Evolutionary conservation across 2,329 filamentous ascomycete genomes (phyloP).

Genomic region (Phyllosticta ampelicida): DNA sequence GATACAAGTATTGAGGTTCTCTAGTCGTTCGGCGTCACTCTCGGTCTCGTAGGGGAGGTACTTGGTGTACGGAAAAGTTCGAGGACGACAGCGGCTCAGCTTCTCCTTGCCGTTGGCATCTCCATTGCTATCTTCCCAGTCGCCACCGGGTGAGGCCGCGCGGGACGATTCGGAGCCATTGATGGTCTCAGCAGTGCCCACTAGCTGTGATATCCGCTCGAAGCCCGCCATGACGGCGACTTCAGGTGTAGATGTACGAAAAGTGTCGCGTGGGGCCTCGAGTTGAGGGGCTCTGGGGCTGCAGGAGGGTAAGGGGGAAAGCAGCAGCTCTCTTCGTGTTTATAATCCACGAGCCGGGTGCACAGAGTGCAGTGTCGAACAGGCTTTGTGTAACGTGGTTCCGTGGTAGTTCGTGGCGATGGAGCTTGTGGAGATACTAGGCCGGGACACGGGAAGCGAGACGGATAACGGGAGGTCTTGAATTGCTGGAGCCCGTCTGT

Average conservation of each 20-base stretch:
- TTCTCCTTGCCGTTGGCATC: constrained; percentile 37
- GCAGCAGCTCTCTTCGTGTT: neutral
- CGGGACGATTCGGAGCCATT: constrained; percentile 61
- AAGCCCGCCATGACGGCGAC: constrained; percentile 24
- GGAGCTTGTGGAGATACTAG: neutral
- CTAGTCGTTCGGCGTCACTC: constrained; percentile 64
- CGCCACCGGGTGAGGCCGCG: constrained; percentile 69
- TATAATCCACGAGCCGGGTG: neutral
- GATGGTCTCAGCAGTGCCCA: constrained; percentile 23
- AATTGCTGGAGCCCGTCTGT: neutral
- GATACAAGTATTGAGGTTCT: constrained; percentile 74
- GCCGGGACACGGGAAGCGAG: constrained; percentile 1
- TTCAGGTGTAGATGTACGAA: neutral
- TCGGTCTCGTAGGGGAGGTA: constrained; percentile 86
- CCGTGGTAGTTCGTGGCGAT: constrained; percentile 3
- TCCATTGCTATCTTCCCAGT: constrained; percentile 45
- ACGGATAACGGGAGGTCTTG: neutral
- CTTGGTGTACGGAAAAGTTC: constrained; percentile 87
- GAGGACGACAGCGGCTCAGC: constrained; percentile 61
- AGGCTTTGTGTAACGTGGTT: constrained; percentile 1
- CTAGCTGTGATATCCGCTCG: constrained; percentile 33
- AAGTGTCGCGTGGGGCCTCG: constrained; percentile 3
- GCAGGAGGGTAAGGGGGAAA: neutral
- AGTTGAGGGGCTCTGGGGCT: neutral
- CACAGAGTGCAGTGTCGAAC: neutral